A percentile compares a stretch with the other conserved stretches of the same genome.
Evolutionary conservation across 2,329 filamentous ascomycete genomes (phyloP).

Genomic region (Bisporella sp.): DNA sequence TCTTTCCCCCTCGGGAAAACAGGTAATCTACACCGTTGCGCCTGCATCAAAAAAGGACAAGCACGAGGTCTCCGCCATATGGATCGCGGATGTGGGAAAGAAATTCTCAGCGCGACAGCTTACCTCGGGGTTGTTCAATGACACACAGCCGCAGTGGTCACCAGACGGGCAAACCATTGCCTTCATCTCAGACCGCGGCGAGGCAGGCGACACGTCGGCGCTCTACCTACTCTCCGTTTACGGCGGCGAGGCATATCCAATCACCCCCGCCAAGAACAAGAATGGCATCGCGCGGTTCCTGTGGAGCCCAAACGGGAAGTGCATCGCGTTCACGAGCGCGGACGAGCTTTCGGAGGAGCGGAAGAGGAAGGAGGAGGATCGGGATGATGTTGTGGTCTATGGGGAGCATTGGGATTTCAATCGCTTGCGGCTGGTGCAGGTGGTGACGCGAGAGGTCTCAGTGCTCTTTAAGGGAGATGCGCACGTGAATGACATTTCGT

Average conservation of each 20-base stretch:
- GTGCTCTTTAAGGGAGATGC: background rate
- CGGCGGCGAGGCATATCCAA: conserved; percentile 18
- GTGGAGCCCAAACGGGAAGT: conserved; percentile 29
- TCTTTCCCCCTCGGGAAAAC: background rate
- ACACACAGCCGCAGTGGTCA: conserved; percentile 15
- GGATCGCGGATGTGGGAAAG: conserved; percentile 2
- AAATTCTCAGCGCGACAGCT: conserved; percentile 2
- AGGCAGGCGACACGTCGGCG: conserved; percentile 22
- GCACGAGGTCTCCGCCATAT: background rate
- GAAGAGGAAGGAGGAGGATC: conserved; percentile 26
- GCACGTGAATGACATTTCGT: conserved; percentile 24
- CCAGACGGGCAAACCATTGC: conserved; percentile 24
- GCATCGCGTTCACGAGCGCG: conserved; percentile 28
- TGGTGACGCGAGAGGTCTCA: conserved; percentile 1
- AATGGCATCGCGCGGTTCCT: conserved; percentile 19
- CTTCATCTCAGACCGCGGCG: conserved; percentile 29
- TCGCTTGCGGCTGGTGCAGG: conserved; percentile 3
- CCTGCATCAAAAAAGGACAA: background rate
- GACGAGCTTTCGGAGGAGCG: conserved; percentile 28
- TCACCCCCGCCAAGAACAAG: conserved; percentile 24
- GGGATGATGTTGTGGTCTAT: conserved; percentile 30
- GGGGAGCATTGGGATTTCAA: conserved; percentile 28
- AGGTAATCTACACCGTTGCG: background rate
- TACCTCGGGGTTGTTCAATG: conserved; percentile 1
- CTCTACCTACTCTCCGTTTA: conserved; percentile 23